These are phyloP conservation scores for Haplographium delicatum DNA, from an alignment of 495 filamentous ascomycete species.

Conservation along the genomic window DNA sequence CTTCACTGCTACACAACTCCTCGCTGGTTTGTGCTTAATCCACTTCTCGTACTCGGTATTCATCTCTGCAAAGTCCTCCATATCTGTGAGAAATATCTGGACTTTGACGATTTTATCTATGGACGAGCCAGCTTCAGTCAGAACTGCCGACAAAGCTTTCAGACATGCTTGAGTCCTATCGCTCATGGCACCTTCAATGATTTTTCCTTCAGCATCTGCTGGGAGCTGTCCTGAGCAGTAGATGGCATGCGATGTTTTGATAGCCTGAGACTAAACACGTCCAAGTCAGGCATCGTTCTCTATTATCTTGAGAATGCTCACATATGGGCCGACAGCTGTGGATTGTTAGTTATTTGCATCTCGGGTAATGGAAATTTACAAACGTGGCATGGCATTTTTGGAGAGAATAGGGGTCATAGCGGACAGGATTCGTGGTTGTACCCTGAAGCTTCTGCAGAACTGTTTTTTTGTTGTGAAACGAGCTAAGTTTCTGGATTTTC, in stretches of 20 bases:
- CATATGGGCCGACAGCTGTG: slow-evolving; percentile 51
- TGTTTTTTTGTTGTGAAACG: slow-evolving; percentile 3
- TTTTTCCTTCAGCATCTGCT: slow-evolving; percentile 65
- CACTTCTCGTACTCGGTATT: slow-evolving; percentile 84
- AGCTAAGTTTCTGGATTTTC: slow-evolving; percentile 12
- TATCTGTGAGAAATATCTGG: slow-evolving; percentile 77
- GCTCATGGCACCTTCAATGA: slow-evolving; percentile 70
- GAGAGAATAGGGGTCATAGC: slow-evolving; percentile 43
- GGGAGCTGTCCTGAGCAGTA: slow-evolving; percentile 95
- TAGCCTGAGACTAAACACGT: slow-evolving; percentile 70
- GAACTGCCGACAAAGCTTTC: slow-evolving; percentile 70
- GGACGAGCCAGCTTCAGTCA: slow-evolving; percentile 69
- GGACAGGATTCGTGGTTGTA: slow-evolving; percentile 33
- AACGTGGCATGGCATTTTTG: slow-evolving; percentile 47
- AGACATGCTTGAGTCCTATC: slow-evolving; percentile 72
- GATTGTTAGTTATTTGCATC: slow-evolving; percentile 15
- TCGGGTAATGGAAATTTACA: slow-evolving; percentile 21
- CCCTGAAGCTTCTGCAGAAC: slow-evolving; percentile 6
- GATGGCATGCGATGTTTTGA: slow-evolving; percentile 74
- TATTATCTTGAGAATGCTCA: slow-evolving; percentile 35
- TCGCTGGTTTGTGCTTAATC: slow-evolving; percentile 83
- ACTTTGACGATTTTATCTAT: slow-evolving; percentile 76
- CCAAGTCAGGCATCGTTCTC: background rate
- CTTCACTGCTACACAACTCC: slow-evolving; percentile 87
- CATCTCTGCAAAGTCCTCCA: slow-evolving; percentile 81